Percentiles rank a stretch among this genome's conserved stretches.
Conservation (phyloP, 768 basidiomycete species). For the Kwoniella pini region DNA sequence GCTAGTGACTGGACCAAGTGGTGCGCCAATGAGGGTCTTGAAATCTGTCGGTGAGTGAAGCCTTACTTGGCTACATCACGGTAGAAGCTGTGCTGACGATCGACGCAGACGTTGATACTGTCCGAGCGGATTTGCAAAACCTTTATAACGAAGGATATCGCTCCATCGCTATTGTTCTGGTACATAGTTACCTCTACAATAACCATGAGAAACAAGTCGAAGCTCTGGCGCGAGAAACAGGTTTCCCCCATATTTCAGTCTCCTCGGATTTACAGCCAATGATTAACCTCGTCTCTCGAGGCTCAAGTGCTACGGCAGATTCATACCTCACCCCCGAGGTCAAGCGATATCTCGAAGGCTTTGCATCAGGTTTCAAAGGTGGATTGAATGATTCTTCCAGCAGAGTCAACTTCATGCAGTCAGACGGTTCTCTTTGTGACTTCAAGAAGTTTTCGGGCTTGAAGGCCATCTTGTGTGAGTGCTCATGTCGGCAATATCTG, state of each 20-base stretch:
- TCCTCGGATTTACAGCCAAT: constrained; percentile 61
- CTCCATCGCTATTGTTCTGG: constrained; percentile 43
- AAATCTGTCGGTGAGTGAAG: constrained; percentile 64
- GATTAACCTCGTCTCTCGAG: constrained; percentile 46
- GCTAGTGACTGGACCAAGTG: constrained; percentile 75
- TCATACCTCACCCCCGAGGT: constrained; percentile 47
- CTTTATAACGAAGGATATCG: constrained; percentile 81
- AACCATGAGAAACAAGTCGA: constrained; percentile 78
- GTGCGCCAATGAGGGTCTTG: constrained; percentile 80
- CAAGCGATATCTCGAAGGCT: constrained; percentile 37
- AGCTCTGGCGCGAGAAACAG: constrained; percentile 70
- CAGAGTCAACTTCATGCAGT: constrained; percentile 73
- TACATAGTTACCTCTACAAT: constrained; percentile 63
- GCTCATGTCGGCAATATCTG: not conserved
- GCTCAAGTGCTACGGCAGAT: constrained; percentile 38
- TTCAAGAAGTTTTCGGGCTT: constrained; percentile 79
- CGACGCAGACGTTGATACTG: constrained; percentile 60
- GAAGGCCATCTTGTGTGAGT: constrained; percentile 77
- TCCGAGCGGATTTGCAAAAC: constrained; percentile 65
- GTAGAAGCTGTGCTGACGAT: not conserved
- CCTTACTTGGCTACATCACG: not conserved
- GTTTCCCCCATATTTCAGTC: constrained; percentile 76
- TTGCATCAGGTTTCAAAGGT: constrained; percentile 38
- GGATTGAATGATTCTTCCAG: constrained; percentile 26
- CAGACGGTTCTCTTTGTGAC: constrained; percentile 62